Base-by-base conservation (phyloP, 2,329 filamentous ascomycete genomes). In the Geosmithia flava region DNA sequence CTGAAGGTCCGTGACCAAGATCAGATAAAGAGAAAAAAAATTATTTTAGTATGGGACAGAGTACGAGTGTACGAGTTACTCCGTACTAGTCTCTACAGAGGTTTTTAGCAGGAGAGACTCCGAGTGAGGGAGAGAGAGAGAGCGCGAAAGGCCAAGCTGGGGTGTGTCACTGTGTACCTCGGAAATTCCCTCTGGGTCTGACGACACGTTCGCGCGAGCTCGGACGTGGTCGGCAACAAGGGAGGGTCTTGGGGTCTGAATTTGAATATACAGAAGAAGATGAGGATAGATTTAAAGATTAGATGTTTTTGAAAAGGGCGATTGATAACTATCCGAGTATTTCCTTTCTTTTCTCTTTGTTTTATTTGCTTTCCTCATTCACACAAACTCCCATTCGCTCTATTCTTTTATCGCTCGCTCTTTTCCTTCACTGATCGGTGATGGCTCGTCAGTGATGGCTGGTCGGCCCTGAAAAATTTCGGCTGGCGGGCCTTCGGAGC, bases 161-260 rank as follows among this genome's bases (percentile, higher is more conserved):
- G 42, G 42, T 20, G 42, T n/a, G n/a, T n/a, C n/a, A n/a, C n/a
- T n/a, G n/a, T 44, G 42, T 33, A 37, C 44, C 44, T 46, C 44
- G 44, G 44, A 33, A 46, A 46, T 46, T 46, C 44, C 44, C 23
- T 46, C 19, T 46, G 41, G 16, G 41, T 19, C 20, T 19, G 41
- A 42, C 41, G 41, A 42, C 41, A 42, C 17, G 41, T 42, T 37
- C 33, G 33, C 33, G 33, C 33, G 33, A 37, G 33, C 33, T 37
- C 33, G 33, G 33, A 37, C 33, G 33, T 37, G 33, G 33, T 37
- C 33, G 33, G 33, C 33, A 37, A 37, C 33, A 37, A 16, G 33
- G 33, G 15, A 16, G 33, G 13, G 11, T 27, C 23, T 27, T 8
- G 8, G n/a, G 23, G 23, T 27, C 23, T 27, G 8, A 27, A 27